Evolutionary conservation across 2,329 filamentous ascomycete species (phyloP).

Genomic region (Phialocephala sp.): DNA sequence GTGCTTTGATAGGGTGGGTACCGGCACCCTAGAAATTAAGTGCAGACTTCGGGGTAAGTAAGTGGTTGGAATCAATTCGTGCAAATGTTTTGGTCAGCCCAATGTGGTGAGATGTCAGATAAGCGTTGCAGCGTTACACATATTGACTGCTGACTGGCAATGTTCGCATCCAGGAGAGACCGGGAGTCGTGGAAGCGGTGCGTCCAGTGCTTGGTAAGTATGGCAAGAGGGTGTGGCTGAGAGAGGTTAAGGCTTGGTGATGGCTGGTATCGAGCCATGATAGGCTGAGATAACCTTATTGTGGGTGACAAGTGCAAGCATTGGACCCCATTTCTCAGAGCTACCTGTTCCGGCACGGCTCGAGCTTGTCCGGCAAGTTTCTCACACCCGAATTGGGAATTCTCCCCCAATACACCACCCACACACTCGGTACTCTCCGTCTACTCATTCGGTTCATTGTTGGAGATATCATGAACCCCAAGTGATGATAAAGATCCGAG

Average conservation of each 20-base stretch:
- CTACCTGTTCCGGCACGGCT: background rate
- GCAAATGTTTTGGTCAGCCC: background rate
- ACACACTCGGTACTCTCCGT: background rate
- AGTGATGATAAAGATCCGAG: background rate
- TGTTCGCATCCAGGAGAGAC: background rate
- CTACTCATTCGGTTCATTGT: background rate
- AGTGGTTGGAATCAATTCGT: background rate
- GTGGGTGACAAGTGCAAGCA: background rate
- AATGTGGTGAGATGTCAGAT: slow-evolving; percentile 10
- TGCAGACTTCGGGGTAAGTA: background rate
- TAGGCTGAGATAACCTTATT: slow-evolving; percentile 5
- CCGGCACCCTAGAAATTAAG: background rate
- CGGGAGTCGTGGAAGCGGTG: background rate
- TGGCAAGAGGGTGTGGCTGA: background rate
- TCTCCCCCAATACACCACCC: background rate
- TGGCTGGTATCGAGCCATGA: background rate
- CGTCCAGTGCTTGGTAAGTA: background rate
- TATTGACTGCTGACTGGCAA: slow-evolving; percentile 5
- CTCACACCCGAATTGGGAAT: background rate
- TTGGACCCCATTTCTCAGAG: background rate
- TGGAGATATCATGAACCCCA: background rate
- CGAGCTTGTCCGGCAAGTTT: background rate
- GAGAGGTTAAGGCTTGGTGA: background rate
- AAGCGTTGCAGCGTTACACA: background rate
- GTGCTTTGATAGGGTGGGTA: background rate